These are phyloP conservation scores for Fraxinus sp. DNA, from an alignment of 305 asterid genomes.

Conservation along the genomic window DNA sequence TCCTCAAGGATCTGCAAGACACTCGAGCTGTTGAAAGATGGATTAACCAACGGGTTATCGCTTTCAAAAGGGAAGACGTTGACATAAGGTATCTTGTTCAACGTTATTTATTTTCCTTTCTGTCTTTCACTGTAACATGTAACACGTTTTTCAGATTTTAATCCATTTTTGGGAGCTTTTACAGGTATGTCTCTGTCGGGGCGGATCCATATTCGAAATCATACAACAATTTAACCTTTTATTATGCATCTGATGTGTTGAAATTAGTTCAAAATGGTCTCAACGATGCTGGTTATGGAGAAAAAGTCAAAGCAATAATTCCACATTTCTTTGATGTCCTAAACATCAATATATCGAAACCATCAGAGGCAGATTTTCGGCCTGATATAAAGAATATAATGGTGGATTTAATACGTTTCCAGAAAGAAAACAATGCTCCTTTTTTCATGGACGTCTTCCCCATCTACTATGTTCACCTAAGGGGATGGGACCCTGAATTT, in stretches of 20 bases:
- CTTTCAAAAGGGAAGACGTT: not conserved
- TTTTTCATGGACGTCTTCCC: not conserved
- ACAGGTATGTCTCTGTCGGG: constrained; percentile 26
- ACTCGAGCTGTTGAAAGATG: not conserved
- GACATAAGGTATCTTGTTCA: constrained; percentile 3
- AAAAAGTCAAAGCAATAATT: constrained; percentile 2
- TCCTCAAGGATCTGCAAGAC: not conserved
- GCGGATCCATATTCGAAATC: not conserved
- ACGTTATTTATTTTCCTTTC: not conserved
- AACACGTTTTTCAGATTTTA: not conserved
- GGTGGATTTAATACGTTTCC: not conserved
- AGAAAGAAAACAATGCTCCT: constrained; percentile 21
- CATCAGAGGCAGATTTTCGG: constrained; percentile 22
- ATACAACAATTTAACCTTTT: not conserved
- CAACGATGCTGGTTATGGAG: not conserved
- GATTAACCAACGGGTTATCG: not conserved
- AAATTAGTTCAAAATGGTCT: not conserved
- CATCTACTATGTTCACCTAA: not conserved
- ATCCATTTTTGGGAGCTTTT: not conserved
- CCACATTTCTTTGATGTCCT: constrained; percentile 8
- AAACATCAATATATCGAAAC: not conserved
- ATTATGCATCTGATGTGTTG: not conserved
- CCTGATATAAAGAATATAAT: constrained; percentile 22
- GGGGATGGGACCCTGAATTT: not conserved
- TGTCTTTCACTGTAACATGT: not conserved